Base-by-base conservation (phyloP, 106 monocot genomes). In the Chionographis japonica region DNA sequence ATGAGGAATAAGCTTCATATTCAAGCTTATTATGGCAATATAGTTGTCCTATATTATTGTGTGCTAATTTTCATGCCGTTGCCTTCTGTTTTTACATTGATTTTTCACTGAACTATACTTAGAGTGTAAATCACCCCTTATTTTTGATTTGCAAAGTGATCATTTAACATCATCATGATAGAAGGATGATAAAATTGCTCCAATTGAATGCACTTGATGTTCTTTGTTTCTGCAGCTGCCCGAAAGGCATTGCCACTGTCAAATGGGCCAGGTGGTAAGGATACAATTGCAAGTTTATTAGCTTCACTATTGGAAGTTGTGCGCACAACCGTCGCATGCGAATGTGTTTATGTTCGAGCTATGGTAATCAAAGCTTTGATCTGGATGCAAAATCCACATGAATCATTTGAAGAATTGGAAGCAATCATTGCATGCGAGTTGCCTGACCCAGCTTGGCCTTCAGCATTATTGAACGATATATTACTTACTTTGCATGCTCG, bases 241-340 rank as follows among this genome's bases (percentile, higher is more conserved):
- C 70, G 86, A 54, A 97, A 71, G 75, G 75, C 75, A 61, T 52
- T 60, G 55, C 62, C 84, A 50, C 37, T 84, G 55, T 74, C 89
- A 27, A 82, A 75, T 83, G 97, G 82, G 12, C 54, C 84, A 46
- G 74, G 85, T 65, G 83, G 84, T 6, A 79, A 79, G 58, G 92
- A 84, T 53, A 92, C 97, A 37, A 82, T 97, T 78, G 92, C 92
- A 60, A 73, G 92, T 68, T 81, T 97, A 76, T 83, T 97, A 77
- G 97, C 92, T 82, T 97, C 97, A 40, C 61, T 97, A 63, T 84
- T 97, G 92, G 97, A 97, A 90, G 97, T 90, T 60, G 97, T 97
- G 54, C 89, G 97, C 68, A 97, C 92, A 71, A 92, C 97, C 63
- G 92, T 97, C 46, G 92, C 97, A 62, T 97, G 97, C 75, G 97